Evolutionary conservation across 2,329 filamentous ascomycete species (phyloP).

Genomic region (Diplocarpon rosae): DNA sequence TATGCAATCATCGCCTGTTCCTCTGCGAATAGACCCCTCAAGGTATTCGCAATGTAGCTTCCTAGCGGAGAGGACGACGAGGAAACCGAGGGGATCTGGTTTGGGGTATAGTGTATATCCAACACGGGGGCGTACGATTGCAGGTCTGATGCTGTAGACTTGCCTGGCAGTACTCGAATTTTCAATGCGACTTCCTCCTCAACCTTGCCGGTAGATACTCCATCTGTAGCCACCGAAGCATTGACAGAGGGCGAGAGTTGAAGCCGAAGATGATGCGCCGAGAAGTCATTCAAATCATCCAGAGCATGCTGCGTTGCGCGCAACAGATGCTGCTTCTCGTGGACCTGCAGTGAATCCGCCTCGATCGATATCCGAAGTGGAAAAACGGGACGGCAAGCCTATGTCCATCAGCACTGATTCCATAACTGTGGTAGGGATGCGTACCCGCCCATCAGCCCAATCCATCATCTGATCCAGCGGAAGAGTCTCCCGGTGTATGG

Average conservation of each 20-base stretch:
- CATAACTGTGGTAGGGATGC: not conserved
- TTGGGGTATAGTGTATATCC: conserved; percentile 66
- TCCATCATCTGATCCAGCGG: conserved; percentile 78
- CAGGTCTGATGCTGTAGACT: conserved; percentile 48
- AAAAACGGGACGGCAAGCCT: conserved; percentile 84
- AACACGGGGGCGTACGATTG: conserved; percentile 60
- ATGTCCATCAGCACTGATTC: conserved; percentile 14
- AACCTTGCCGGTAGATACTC: conserved; percentile 26
- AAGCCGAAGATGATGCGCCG: conserved; percentile 70
- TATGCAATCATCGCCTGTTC: conserved; percentile 80
- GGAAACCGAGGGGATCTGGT: conserved; percentile 53
- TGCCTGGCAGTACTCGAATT: conserved; percentile 57
- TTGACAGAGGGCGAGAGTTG: conserved; percentile 41
- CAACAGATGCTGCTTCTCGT: conserved; percentile 63
- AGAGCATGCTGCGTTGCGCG: conserved; percentile 76
- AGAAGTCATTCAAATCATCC: conserved; percentile 78
- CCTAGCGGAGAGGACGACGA: conserved; percentile 69
- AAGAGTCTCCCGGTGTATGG: conserved; percentile 76
- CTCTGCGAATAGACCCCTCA: conserved; percentile 71
- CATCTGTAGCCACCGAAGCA: conserved; percentile 14
- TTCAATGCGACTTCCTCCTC: conserved; percentile 51
- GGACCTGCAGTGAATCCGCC: conserved; percentile 50
- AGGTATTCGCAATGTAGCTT: conserved; percentile 64
- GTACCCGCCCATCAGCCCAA: conserved; percentile 84
- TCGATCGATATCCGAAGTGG: conserved; percentile 74